Base-by-base conservation (phyloP, 257 asterid species). In the Cinchona pubescens region DNA sequence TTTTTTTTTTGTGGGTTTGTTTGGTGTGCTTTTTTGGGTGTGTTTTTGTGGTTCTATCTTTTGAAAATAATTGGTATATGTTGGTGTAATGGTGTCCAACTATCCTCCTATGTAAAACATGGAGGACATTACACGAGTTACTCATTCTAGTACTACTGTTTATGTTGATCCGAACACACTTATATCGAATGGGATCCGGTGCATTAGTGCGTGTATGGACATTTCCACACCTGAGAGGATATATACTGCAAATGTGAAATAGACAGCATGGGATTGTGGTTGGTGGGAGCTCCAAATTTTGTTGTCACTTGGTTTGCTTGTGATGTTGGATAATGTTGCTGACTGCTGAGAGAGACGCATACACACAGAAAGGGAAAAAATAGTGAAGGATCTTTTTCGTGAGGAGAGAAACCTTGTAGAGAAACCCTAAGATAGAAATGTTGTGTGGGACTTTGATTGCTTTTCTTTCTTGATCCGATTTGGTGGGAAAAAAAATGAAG, bases 321-420 rank as follows among this genome's bases (percentile, higher is more conserved):
- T 43, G 30, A 37, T n/a, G 25, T 27, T 72, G 64, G 38, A 58
- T 14, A 62, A 71, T n/a, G 49, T 29, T n/a, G 37, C 29, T n/a
- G n/a, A n/a, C n/a, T n/a, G n/a, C n/a, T n/a, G n/a, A n/a, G n/a
- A n/a, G n/a, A n/a, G n/a, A n/a, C n/a, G n/a, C n/a, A n/a, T n/a
- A n/a, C n/a, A 16, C 12, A 56, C 37, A 53, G 19, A 51, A 77
- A 29, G 73, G 68, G 58, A 69, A 67, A 70, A 78, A 78, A 78
- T 59, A 72, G 77, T 59, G 78, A 75, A n/a, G 79, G 76, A 88
- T 88, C 85, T 81, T 84, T 88, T 88, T 80, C 90, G 88, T 88
- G 92, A 79, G 49, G 78, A 81, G 87, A 43, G 84, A 77, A 80
- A 74, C 73, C 56, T 74, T 21, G 21, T 55, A 48, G 48, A 74